Evolutionary conservation across 805 yeast genomes (phyloP), one percentile per base, ranked within the genome.

Genomic region (Nakazawaea peltata): DNA sequence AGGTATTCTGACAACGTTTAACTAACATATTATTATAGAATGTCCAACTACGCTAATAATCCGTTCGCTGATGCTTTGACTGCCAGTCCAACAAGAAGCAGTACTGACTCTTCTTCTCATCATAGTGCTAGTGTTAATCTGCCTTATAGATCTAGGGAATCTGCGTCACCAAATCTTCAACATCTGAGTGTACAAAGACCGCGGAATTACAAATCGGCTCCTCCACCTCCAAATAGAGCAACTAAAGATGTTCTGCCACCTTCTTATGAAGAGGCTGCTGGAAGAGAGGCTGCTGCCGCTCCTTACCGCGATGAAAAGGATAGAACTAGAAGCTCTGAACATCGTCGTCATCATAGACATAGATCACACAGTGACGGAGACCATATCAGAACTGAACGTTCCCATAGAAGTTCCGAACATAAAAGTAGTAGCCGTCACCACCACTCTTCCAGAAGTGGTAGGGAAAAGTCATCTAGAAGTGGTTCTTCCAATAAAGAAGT

Each of bases 261-360:
- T 6, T 65, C 85, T 0, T 79, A 80, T 48, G 83, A 77, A 44
- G 87, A 79, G 45, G 81, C 69, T 15, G 77, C 84, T 2, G 75
- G 75, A n/a, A 53, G 60, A 13, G 65, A 63, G 18, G 54, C 57
- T 21, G 49, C 58, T 9, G 57, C 49, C 28, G 41, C 52, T 19
- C 73, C 69, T 39, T 74, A 73, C 48, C 80, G 81, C 35, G 61
- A 63, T 40, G 83, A 76, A 42, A 75, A 74, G 44, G 55, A 57
- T 28, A 39, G 47, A 12, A 41, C 55, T 21, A 39, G 43, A 21
- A 49, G 49, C 42, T 42, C 41, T 19, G 37, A 38, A 16, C 41
- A 39, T 10, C 32, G 33, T 11, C 7, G 9, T 15, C 34, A 40
- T 16, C 36, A 43, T 19, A 36, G 37, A 19, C 48, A 47, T 25